Conservation (phyloP, 345 rosid genomes). For the Turritis glabra region DNA sequence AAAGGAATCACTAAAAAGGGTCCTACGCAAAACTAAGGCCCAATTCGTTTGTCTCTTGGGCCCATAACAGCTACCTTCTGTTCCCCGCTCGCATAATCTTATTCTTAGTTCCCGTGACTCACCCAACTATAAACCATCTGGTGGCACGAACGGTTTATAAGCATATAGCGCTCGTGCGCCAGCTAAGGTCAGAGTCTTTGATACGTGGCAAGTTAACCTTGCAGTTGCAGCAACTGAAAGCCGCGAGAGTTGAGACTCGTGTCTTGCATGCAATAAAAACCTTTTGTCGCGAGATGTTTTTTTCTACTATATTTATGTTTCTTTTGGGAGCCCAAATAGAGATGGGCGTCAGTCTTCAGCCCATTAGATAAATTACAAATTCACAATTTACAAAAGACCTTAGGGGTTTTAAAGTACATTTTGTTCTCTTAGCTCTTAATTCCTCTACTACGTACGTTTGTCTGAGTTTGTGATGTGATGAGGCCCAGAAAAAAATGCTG, state of each 20-base stretch:
- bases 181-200: background rate
- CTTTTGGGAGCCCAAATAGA: background rate
- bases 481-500: background rate
- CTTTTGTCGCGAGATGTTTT: too few species aligned
- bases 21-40: conserved; percentile 11
- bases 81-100: too few species aligned
- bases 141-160: too few species aligned
- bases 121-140: too few species aligned
- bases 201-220: conserved; percentile 45
- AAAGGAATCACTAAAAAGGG: conserved; percentile 9
- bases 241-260: background rate
- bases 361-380: background rate
- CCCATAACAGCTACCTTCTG: conserved; percentile 15
- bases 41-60: conserved; percentile 4
- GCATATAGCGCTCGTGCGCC: too few species aligned
- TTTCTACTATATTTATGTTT: background rate
- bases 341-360: background rate
- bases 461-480: background rate
- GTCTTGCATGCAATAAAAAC: background rate
- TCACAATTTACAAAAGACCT: background rate
- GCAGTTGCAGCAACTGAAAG: background rate
- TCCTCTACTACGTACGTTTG: background rate
- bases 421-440: background rate
- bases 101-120: too few species aligned
- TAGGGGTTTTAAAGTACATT: background rate